Base-by-base conservation (phyloP, 768 basidiomycete species). In the Panellus pusillus region DNA sequence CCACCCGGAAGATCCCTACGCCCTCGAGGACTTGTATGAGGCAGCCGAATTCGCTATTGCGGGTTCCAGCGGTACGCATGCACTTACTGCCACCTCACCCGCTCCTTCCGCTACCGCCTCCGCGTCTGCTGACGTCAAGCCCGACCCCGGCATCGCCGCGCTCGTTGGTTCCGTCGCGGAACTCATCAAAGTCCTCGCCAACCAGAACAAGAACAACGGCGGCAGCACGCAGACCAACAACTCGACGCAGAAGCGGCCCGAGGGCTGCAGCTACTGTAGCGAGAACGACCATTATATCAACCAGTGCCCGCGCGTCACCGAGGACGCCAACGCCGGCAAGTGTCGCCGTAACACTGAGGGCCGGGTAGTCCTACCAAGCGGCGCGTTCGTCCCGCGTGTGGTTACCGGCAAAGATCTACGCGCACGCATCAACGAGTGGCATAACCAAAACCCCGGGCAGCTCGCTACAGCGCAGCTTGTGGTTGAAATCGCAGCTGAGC, bases 1-100 rank as follows among this genome's bases (percentile, higher is more conserved):
- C 17, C 56, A 56, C 14, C 67, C 64, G 1, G 65, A 67, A 12
- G 58, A 67, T 13, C 64, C 65, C 1, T 69, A 67, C 47, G 19
- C 32, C 2, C 29, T 69, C 11, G 29, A n/a, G 0, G 55, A 66
- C 8, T 54, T 67, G 14, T 53, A 62, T 7, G 62, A 57, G 15
- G 65, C 63, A 1, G 58, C 64, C 0, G 44, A 55, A 3, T 65
- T 66, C 43, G 57, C 61, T 6, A 28, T 66, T 2, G 61, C 55
- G 2, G 56, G 63, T 0, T n/a, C 55, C 13, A 15, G 18, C 29
- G 31, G 38, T 7, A 43, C 49, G 6, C 15, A 19, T 4, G 20
- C 18, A 2, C 7, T 36, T 1, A 13, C 35, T 35, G 20, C 20
- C 28, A 17, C 29, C 17, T 6, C 14, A 15, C 24, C 29, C 27